Percentiles rank a stretch among this genome's conserved stretches.
Conservation (phyloP, 225 moss, liverwort and hornwort genomes). For the Bryum argenteum region DNA sequence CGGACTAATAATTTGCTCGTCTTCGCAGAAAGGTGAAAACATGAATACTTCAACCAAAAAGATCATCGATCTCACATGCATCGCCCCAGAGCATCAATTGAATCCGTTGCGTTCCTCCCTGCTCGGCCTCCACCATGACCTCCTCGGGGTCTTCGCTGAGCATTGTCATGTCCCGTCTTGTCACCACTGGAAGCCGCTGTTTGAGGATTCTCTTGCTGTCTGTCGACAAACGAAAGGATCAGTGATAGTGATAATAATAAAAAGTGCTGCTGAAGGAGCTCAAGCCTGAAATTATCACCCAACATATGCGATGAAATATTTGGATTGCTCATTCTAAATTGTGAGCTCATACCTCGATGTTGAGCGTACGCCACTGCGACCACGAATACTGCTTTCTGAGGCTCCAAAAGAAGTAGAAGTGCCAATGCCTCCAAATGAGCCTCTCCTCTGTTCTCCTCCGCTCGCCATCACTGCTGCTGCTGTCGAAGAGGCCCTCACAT, state of each 20-base stretch:
- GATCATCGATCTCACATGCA: slow-evolving; percentile 49
- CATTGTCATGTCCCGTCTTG: slow-evolving; percentile 25
- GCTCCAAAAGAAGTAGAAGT: slow-evolving; percentile 25
- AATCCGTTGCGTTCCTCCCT: slow-evolving; percentile 38
- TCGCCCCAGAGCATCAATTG: slow-evolving; percentile 61
- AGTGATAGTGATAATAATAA: neutral
- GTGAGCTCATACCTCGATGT: slow-evolving; percentile 24
- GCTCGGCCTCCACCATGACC: slow-evolving; percentile 31
- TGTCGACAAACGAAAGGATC: slow-evolving; percentile 16
- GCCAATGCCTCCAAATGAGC: slow-evolving; percentile 50
- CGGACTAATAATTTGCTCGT: too few relatives aligned
- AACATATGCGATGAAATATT: neutral
- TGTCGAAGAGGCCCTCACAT: neutral
- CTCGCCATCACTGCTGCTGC: slow-evolving; percentile 33
- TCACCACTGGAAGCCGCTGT: slow-evolving; percentile 6
- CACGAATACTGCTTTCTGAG: slow-evolving; percentile 13
- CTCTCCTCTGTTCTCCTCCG: slow-evolving; percentile 32
- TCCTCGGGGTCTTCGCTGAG: slow-evolving; percentile 19
- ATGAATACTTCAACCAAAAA: neutral
- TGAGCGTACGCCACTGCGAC: slow-evolving; percentile 4
- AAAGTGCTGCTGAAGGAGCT: neutral
- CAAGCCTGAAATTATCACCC: neutral
- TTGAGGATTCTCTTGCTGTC: slow-evolving; percentile 33
- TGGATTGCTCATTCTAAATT: too few relatives aligned
- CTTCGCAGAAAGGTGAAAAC: too few relatives aligned